Percentiles rank a stretch among this genome's conserved stretches.
Conservation (phyloP, 1,139 yeast species). For the Hyphopichia khmerensis region DNA sequence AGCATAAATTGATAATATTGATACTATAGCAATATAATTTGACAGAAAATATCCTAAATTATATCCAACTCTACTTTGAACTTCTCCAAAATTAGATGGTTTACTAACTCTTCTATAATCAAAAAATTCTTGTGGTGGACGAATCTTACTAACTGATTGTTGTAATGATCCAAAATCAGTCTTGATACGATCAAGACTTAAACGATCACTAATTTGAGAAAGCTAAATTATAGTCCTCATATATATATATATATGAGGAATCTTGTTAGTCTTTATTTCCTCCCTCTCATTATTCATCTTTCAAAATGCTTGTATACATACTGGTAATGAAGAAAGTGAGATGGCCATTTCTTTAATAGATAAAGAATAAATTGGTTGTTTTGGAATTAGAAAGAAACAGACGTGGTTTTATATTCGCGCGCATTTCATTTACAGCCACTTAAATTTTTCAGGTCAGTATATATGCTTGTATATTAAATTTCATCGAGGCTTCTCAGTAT, state of each 20-base stretch:
- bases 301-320: conserved; percentile 8
- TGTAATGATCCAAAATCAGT: conserved; percentile 46
- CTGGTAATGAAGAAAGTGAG: conserved; percentile 16
- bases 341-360: conserved; percentile 1
- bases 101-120: conserved; percentile 87
- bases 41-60: conserved; percentile 86
- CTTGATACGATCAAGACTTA: conserved; percentile 52
- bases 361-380: no score
- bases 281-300: no score
- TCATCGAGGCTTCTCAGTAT: no score
- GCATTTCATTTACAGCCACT: no score
- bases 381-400: no score
- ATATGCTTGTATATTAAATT: no score
- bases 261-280: no score
- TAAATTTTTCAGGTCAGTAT: no score
- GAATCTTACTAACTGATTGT: conserved; percentile 65
- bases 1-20: conserved; percentile 55
- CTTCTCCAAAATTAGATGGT: conserved; percentile 86
- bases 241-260: no score
- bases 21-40: conserved; percentile 76
- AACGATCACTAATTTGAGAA: conserved; percentile 46
- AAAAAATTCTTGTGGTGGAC: conserved; percentile 91
- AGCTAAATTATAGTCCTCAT: conserved; percentile 21
- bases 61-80: conserved; percentile 83
- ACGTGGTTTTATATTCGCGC: no score